phyloP scores from a whole-genome alignment of 352 stramenopile species.

The Phytophthora macrochlamydospora region DNA sequence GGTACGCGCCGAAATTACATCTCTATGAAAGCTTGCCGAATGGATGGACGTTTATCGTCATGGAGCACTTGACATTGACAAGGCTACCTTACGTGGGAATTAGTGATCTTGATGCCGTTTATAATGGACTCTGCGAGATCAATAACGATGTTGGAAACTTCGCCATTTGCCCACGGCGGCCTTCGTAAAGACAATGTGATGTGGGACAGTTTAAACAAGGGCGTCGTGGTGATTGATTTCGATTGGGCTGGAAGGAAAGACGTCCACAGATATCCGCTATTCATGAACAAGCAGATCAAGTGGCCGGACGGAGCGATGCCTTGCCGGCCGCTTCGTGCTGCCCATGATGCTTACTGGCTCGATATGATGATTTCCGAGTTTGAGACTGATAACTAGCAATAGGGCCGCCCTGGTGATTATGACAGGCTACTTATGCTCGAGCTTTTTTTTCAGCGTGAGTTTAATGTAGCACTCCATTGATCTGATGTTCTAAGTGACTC shows the following conservation, averaged over 20 bases:
- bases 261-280: constrained; percentile 15
- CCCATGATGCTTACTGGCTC: constrained; percentile 5
- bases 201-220: constrained; percentile 22
- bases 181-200: constrained; percentile 9
- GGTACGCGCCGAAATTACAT: constrained; percentile 15
- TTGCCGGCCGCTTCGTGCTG: constrained; percentile 5
- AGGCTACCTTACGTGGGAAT: background rate
- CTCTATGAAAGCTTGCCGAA: constrained; percentile 11
- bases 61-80: constrained; percentile 10
- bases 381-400: background rate
- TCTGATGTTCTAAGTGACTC: too few relatives aligned
- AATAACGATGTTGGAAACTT: background rate
- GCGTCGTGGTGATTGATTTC: constrained; percentile 28
- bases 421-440: too few relatives aligned
- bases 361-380: background rate
- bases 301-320: constrained; percentile 6
- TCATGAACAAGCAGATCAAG: constrained; percentile 17
- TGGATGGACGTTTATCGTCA: constrained; percentile 24
- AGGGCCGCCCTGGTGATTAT: too few relatives aligned
- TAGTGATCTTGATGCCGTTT: background rate
- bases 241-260: constrained; percentile 24
- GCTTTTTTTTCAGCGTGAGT: too few relatives aligned
- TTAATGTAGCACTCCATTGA: too few relatives aligned
- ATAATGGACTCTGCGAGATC: constrained; percentile 6
- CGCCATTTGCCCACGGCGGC: background rate